A percentile compares a stretch with the other conserved stretches of the same genome.
phyloP scores from a whole-genome alignment of 2,329 filamentous ascomycete species.

The Chaetomium strumarium region DNA sequence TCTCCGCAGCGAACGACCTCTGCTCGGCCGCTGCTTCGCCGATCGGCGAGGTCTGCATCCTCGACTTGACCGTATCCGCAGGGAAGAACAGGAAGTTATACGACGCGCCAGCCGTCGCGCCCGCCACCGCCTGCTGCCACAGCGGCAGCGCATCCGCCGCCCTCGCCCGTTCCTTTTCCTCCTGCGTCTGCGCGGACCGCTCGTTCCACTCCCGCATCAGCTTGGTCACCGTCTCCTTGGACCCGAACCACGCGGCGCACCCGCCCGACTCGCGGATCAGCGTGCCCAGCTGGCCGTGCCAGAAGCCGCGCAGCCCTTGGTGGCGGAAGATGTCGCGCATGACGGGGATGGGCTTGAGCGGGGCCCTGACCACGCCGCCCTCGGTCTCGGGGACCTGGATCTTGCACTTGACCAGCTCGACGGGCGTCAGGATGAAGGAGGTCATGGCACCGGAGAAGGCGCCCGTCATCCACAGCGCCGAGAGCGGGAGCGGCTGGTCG shows the following conservation, averaged over 20 bases:
- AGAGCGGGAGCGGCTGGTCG: slow-evolving; percentile 62
- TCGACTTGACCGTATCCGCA: slow-evolving; percentile 93
- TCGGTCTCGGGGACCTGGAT: slow-evolving; percentile 68
- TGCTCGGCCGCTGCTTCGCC: slow-evolving; percentile 48
- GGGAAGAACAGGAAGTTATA: slow-evolving; percentile 99
- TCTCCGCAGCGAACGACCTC: slow-evolving; percentile 69
- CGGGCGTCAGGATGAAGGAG: slow-evolving; percentile 84
- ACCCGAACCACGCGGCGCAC: slow-evolving; percentile 90
- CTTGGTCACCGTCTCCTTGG: slow-evolving; percentile 73
- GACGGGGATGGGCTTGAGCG: slow-evolving; percentile 61
- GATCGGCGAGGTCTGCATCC: slow-evolving; percentile 86
- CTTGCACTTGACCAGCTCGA: slow-evolving; percentile 97
- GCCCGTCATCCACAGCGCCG: slow-evolving; percentile 70
- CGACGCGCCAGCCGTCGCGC: slow-evolving; percentile 80
- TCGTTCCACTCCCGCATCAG: slow-evolving; percentile 59
- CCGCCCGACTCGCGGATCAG: slow-evolving; percentile 91
- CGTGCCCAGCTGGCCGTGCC: slow-evolving; percentile 91
- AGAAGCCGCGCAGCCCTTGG: slow-evolving; percentile 81
- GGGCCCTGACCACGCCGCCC: slow-evolving; percentile 32
- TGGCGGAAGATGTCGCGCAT: slow-evolving; percentile 75
- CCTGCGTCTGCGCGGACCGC: slow-evolving; percentile 33
- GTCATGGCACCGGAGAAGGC: slow-evolving; percentile 85
- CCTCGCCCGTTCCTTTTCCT: slow-evolving; percentile 37
- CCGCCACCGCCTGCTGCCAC: slow-evolving; percentile 81
- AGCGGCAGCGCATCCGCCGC: slow-evolving; percentile 50